Conservation (phyloP, 2,329 filamentous ascomycete genomes). For the Aspergillus puulaauensis region DNA sequence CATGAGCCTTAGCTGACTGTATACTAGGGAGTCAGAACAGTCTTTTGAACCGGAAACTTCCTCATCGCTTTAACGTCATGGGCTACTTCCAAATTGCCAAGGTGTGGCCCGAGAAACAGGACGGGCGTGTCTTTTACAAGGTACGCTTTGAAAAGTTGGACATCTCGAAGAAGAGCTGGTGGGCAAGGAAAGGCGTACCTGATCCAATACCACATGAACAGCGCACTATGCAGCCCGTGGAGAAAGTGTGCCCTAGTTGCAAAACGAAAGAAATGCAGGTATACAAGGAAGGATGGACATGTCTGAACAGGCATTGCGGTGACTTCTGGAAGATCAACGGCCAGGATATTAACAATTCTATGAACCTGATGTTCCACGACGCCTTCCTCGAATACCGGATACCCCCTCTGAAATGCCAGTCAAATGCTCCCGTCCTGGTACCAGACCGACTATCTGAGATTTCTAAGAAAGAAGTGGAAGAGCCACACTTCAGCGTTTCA, state of each 20-base stretch:
- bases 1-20: neutral
- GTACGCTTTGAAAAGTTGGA: conserved; percentile 67
- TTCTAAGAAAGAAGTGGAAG: conserved; percentile 21
- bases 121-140: conserved; percentile 47
- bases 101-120: conserved; percentile 64
- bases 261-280: conserved; percentile 30
- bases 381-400: conserved; percentile 59
- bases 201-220: conserved; percentile 26
- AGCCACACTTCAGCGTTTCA: conserved; percentile 48
- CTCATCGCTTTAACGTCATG: conserved; percentile 63
- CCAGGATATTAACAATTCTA: conserved; percentile 21
- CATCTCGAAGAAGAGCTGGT: conserved; percentile 56
- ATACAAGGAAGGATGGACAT: conserved; percentile 57
- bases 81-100: conserved; percentile 68
- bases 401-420: conserved; percentile 37
- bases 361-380: conserved; percentile 50
- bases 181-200: conserved; percentile 44
- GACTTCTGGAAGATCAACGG: conserved; percentile 56
- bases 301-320: conserved; percentile 53
- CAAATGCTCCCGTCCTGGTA: conserved; percentile 39
- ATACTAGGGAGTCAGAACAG: conserved; percentile 51
- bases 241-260: conserved; percentile 45
- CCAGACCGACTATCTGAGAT: conserved; percentile 42
- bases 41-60: conserved; percentile 50
- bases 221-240: conserved; percentile 26